A percentile compares a stretch with the other conserved stretches of the same genome.
Evolutionary conservation across 352 stramenopile genomes (phyloP).

Genomic region (Phytophthora brassicae): DNA sequence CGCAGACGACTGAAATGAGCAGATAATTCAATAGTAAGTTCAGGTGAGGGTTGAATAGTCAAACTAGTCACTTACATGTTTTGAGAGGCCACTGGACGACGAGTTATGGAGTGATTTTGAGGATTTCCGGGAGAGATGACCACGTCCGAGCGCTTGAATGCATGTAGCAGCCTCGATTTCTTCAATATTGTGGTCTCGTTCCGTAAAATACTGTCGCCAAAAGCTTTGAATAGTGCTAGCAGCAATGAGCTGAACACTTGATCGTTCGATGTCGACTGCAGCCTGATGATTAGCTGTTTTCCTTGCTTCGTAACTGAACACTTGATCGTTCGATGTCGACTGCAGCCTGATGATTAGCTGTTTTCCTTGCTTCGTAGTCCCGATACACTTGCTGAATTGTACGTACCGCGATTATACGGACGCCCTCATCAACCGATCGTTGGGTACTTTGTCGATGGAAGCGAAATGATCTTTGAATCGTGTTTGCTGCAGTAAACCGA

Average conservation of each 20-base stretch:
- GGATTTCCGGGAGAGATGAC: constrained; percentile 55
- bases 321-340: constrained; percentile 38
- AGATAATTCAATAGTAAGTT: not conserved
- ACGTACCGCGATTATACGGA: constrained; percentile 51
- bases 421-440: constrained; percentile 23
- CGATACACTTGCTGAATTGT: constrained; percentile 55
- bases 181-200: constrained; percentile 30
- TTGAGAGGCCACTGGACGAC: constrained; percentile 24
- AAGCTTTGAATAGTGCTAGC: constrained; percentile 52
- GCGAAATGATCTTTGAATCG: constrained; percentile 55
- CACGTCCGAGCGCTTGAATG: constrained; percentile 67
- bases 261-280: constrained; percentile 35
- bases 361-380: constrained; percentile 20
- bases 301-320: constrained; percentile 36
- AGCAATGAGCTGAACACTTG: constrained; percentile 57
- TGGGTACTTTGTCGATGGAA: constrained; percentile 13
- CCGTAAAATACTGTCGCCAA: constrained; percentile 34
- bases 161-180: constrained; percentile 62
- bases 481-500: too few species aligned
- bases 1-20: constrained; percentile 29
- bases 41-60: too few species aligned
- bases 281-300: constrained; percentile 27
- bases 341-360: constrained; percentile 26
- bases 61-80: constrained; percentile 31
- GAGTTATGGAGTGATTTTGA: constrained; percentile 38